Base-by-base conservation (phyloP, 176 grass and related monocot species). In the barley (Hordeum vulgare) region DNA sequence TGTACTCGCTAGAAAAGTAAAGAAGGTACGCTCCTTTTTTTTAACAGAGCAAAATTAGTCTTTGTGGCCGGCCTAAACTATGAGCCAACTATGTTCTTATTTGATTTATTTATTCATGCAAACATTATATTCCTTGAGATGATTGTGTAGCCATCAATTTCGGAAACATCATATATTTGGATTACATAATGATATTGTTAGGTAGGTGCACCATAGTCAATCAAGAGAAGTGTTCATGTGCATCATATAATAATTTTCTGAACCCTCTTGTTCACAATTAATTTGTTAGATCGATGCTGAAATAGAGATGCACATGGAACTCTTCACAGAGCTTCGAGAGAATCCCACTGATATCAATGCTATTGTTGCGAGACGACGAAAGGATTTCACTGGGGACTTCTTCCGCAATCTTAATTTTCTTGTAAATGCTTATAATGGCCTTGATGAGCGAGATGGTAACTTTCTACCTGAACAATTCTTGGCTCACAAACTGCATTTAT, bases 301-400 rank as follows among this genome's bases (percentile, higher is more conserved):
- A 87, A 91, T 98, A 91, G 95, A 98, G 65, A 81, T 83, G 53
- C 86, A 98, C 51, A 95, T 95, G 95, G 87, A 88, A 77, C 89
- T 98, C 85, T 88, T 95, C 54, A 91, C 80, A 68, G 90, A 93
- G 83, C 79, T 95, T 28, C 64, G 90, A 51, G 92, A 98, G 74
- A 90, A 86, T 61, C 92, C 95, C 17, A 49, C 87, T 44, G 92
- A 93, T 61, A 95, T 98, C 66, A 91, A 93, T 80, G 86, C 86
- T 60, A 71, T 98, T 86, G 92, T 98, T 82, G 92, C 90, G 17
- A 94, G 71, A 85, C 85, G 87, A 80, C 75, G 95, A 26, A 94
- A 91, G 67, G 89, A 98, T 80, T 98, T 98, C 44, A 95, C 76
- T 49, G 81, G 72, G 14, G 92, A 93, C 34, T 98, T 98, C 79